phyloP scores from a whole-genome alignment of 2,329 filamentous ascomycete genomes.

The Tolypocladium tropicale region DNA sequence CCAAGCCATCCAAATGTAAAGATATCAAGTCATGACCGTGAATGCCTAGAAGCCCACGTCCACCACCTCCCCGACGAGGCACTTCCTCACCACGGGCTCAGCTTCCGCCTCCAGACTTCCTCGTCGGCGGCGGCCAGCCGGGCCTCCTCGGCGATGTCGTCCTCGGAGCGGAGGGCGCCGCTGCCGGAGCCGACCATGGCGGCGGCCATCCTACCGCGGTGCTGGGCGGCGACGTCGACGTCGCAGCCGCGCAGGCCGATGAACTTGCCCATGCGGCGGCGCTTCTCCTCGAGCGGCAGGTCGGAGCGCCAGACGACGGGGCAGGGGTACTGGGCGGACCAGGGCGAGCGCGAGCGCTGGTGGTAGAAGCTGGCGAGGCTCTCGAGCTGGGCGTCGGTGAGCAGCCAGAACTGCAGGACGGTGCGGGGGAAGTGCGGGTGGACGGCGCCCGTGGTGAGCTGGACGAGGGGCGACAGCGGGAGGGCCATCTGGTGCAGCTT shows the following conservation, averaged over 20 bases:
- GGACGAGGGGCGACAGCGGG: conserved; percentile 55
- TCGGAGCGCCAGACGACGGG: conserved; percentile 52
- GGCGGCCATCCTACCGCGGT: not conserved
- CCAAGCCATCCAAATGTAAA: not conserved
- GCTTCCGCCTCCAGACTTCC: conserved; percentile 37
- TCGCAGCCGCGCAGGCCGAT: conserved; percentile 57
- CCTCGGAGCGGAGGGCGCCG: conserved; percentile 35
- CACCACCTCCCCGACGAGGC: not conserved
- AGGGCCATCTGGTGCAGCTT: conserved; percentile 59
- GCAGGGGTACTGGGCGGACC: conserved; percentile 52
- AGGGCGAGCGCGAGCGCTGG: conserved; percentile 49
- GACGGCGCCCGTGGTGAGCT: conserved; percentile 48
- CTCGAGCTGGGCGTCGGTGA: conserved; percentile 62
- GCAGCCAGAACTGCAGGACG: conserved; percentile 62
- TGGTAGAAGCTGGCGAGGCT: conserved; percentile 62
- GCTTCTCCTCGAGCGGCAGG: conserved; percentile 54
- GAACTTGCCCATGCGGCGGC: conserved; percentile 61
- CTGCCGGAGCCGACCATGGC: conserved; percentile 7
- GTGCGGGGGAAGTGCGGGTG: conserved; percentile 57
- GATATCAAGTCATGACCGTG: not conserved
- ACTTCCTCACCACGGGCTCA: conserved; percentile 15
- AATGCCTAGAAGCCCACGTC: not conserved
- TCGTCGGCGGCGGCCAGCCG: conserved; percentile 31
- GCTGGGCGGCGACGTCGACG: not conserved
- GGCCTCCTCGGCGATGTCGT: conserved; percentile 36